Evolutionary conservation across 2,329 filamentous ascomycete genomes (phyloP).

Genomic region (Epichloe hybrida): DNA sequence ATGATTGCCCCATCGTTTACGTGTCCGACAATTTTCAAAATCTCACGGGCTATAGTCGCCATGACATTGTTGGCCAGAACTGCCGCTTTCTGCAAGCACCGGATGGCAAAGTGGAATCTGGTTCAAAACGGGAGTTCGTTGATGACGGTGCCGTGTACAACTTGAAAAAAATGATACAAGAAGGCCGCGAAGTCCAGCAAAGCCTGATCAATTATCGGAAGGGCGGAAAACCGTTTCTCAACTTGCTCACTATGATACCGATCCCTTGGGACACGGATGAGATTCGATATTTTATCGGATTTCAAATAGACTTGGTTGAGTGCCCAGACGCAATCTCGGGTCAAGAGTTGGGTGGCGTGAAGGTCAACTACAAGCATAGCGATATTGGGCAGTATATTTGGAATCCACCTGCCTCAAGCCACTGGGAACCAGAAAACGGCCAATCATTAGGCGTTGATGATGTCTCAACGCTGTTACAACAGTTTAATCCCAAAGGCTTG

Average conservation of each 20-base stretch:
- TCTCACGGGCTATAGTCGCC: constrained; percentile 77
- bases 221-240: constrained; percentile 89
- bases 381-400: constrained; percentile 77
- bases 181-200: constrained; percentile 70
- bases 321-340: constrained; percentile 67
- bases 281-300: constrained; percentile 80
- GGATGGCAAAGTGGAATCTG: constrained; percentile 68
- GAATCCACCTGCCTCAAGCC: constrained; percentile 52
- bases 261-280: constrained; percentile 70
- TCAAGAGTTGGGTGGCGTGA: constrained; percentile 59
- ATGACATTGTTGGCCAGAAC: constrained; percentile 83
- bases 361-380: constrained; percentile 80
- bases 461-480: constrained; percentile 69
- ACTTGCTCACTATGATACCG: constrained; percentile 89
- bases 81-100: constrained; percentile 90
- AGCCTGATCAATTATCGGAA: constrained; percentile 94
- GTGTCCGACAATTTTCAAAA: constrained; percentile 93
- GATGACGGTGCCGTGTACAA: constrained; percentile 77
- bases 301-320: constrained; percentile 91
- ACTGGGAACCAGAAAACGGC: constrained; percentile 51
- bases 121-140: constrained; percentile 71
- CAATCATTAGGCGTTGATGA: constrained; percentile 75
- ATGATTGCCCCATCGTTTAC: constrained; percentile 87
- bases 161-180: constrained; percentile 66
- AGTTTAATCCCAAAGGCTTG: constrained; percentile 50